phyloP scores from a whole-genome alignment of 257 asterid genomes.

The Salvia splendens region DNA sequence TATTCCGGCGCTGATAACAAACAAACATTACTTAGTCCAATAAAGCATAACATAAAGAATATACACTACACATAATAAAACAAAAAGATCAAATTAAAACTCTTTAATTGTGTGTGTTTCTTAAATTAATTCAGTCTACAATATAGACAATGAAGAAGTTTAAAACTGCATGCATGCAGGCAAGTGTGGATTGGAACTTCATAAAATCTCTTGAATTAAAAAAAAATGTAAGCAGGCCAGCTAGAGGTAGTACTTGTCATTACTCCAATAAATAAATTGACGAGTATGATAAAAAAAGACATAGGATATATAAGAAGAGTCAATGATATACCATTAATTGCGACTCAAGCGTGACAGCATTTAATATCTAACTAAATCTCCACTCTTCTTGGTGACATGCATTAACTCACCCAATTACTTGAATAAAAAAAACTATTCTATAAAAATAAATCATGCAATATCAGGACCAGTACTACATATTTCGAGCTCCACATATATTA shows the following conservation, averaged over 20 bases:
- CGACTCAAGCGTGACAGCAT: conserved; percentile 33
- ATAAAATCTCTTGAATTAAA: neutral
- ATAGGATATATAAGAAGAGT: neutral
- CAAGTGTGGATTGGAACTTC: neutral
- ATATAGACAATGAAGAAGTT: neutral
- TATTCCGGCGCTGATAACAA: too few species aligned
- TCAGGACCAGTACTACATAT: too few species aligned
- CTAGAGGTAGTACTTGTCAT: neutral
- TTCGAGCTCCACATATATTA: too few species aligned
- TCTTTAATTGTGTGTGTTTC: neutral
- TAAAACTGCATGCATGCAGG: conserved; percentile 20
- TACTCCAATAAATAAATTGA: neutral
- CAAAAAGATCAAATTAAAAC: too few species aligned
- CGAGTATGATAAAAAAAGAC: neutral
- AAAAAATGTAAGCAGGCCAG: neutral
- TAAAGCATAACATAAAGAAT: too few species aligned
- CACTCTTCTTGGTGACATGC: conserved; percentile 32
- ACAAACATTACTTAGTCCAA: too few species aligned
- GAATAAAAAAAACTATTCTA: neutral
- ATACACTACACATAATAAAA: too few species aligned
- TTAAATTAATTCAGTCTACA: neutral
- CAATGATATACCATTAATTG: neutral
- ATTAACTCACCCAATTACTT: neutral
- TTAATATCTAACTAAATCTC: conserved; percentile 38
- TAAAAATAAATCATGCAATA: neutral